Conservation (phyloP, 164 flowering plant genomes). For the Vitis rupestris region DNA sequence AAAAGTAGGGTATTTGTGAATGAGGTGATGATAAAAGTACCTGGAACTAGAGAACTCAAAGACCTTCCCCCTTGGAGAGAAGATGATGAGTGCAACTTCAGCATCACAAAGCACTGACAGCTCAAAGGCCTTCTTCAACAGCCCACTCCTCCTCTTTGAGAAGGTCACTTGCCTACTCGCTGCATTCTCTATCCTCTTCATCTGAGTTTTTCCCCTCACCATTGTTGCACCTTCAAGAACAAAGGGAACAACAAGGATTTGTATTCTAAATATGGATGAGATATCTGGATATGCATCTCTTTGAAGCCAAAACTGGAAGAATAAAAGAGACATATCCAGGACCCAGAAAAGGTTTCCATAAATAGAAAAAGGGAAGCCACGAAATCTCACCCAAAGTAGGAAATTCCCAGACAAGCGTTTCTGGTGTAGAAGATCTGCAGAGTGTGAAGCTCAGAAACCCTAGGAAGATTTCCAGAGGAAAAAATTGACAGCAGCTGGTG, state of each 20-base stretch:
- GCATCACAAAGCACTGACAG: slow-evolving; percentile 53
- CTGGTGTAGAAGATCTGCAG: neutral
- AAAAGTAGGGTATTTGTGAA: neutral
- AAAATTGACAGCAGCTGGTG: neutral
- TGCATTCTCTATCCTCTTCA: slow-evolving; percentile 56
- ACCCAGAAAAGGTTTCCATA: slow-evolving; percentile 14
- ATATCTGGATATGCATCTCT: no score
- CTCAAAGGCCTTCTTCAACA: slow-evolving; percentile 56
- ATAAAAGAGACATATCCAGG: neutral
- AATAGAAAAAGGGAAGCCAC: slow-evolving; percentile 7
- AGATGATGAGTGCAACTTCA: slow-evolving; percentile 50
- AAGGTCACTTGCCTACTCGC: slow-evolving; percentile 61
- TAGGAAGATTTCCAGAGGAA: neutral
- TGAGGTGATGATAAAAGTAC: slow-evolving; percentile 11
- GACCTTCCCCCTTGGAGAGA: slow-evolving; percentile 49
- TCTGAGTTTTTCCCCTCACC: slow-evolving; percentile 59
- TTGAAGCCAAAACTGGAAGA: neutral
- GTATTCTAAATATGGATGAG: no score
- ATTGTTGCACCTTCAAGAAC: slow-evolving; percentile 13
- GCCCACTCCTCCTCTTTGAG: slow-evolving; percentile 48
- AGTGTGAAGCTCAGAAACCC: neutral
- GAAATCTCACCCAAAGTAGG: slow-evolving; percentile 11
- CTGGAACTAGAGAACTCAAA: slow-evolving; percentile 45
- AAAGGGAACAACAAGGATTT: neutral
- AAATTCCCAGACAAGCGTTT: slow-evolving; percentile 1